A percentile compares a stretch with the other conserved stretches of the same genome.
These are phyloP conservation scores for Solanum hybrid DNA, from an alignment of 305 asterid genomes.

Conservation along the genomic window DNA sequence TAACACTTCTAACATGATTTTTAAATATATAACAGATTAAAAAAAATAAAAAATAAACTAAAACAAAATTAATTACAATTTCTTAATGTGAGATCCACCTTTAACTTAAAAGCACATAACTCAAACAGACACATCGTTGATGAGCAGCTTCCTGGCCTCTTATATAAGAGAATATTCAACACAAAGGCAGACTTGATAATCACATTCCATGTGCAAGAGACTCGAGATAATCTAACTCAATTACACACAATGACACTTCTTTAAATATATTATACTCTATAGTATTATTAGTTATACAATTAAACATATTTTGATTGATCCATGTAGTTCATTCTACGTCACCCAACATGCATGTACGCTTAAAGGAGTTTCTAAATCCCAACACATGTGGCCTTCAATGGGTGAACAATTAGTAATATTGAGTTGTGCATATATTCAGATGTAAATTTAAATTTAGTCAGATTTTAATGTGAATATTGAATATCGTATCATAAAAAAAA, in stretches of 20 bases:
- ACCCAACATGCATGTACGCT: background rate
- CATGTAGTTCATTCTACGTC: background rate
- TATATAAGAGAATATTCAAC: background rate
- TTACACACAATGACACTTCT: background rate
- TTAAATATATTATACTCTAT: background rate
- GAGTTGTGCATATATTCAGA: background rate
- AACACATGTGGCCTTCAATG: background rate
- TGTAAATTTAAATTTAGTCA: too few relatives aligned
- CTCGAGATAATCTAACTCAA: background rate
- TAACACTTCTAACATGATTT: too few relatives aligned
- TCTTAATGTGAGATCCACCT: too few relatives aligned
- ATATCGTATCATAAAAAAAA: too few relatives aligned
- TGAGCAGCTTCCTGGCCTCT: background rate
- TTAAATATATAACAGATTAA: too few relatives aligned
- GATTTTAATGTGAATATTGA: background rate
- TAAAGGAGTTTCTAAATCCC: background rate
- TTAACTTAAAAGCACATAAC: too few relatives aligned
- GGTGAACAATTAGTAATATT: background rate
- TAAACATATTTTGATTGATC: background rate
- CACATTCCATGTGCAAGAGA: background rate
- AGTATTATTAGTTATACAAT: background rate
- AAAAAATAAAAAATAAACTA: too few relatives aligned
- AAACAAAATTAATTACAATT: too few relatives aligned
- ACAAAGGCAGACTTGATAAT: background rate
- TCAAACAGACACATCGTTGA: too few relatives aligned